Evolutionary conservation across 1,284 basidiomycete species (phyloP), one percentile per base, ranked within the genome.

Genomic region (Caloboletus inedulis): DNA sequence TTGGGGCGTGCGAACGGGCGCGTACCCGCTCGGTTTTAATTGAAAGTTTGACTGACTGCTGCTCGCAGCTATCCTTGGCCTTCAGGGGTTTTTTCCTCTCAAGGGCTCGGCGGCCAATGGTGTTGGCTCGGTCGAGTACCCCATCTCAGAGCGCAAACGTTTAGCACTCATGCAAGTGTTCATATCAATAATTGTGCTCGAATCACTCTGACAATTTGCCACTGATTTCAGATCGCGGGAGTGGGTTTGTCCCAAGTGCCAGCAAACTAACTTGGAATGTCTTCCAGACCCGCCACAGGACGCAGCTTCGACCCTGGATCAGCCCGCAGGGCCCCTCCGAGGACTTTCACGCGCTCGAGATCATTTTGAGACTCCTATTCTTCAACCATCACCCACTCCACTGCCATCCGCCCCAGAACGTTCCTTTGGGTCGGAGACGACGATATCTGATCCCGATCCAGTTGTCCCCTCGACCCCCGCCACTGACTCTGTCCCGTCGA

Each of bases 1-100:
- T 13, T 98, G 95, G 95, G 95, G 95, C 51, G 91, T 98, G 25
- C 82, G 95, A 54, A 98, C 95, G 53, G 92, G 92, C 85, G 56
- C 51, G 55, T 53, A 43, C 42, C 46, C 51, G 49, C 43, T 52
- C 45, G 36, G 45, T 71, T 74, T 54, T 54, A 49, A 48, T 59
- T 31, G 47, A 55, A 52, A 44, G 31, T 57, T 29, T n/a, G 23
- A 9, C 54, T 53, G 29, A 63, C 45, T 27, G 40, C 47, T 44
- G 29, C 51, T 37, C 21, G 50, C 63, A 88, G 94, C 92, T 21
- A 94, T 97, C 58, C 81, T 94, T 49, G 95, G 92, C 18, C 77
- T 96, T 3, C 89, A 94, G 66, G 88, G 91, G 1, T 94, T 98
- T 72, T 95, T 96, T 70, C 91, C 91, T 52, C 77, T 94, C 48